phyloP scores from a whole-genome alignment of 805 yeast species.

The Millerago galiae region DNA sequence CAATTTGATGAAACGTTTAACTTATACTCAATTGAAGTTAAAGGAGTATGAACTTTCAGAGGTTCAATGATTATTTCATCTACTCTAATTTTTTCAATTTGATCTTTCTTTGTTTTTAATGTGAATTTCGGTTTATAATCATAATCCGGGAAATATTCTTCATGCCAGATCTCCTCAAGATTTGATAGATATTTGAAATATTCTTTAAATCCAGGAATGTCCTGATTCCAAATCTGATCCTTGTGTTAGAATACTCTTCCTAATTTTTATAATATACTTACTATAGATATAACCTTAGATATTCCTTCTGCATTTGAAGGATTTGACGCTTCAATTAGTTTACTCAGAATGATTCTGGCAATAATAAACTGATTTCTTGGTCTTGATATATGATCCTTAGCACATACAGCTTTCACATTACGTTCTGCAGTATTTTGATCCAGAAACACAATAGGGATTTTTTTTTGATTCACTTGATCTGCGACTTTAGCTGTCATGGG shows the following conservation, averaged over 20 bases:
- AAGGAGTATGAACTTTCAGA: too few relatives aligned
- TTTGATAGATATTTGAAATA: constrained; percentile 12
- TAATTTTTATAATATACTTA: background rate
- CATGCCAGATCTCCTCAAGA: constrained; percentile 15
- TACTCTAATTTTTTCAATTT: background rate
- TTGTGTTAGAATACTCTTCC: background rate
- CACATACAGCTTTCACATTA: background rate
- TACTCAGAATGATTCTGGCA: constrained; percentile 9
- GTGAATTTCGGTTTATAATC: constrained; percentile 9
- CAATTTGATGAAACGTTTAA: background rate
- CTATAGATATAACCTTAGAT: constrained; percentile 12
- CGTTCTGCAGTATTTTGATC: background rate
- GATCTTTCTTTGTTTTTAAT: background rate
- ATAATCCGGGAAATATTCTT: constrained; percentile 11
- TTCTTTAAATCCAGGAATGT: background rate
- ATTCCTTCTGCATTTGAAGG: constrained; percentile 4
- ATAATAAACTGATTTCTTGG: constrained; percentile 20
- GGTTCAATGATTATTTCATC: too few relatives aligned
- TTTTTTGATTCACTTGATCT: background rate
- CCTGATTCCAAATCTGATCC: constrained; percentile 6
- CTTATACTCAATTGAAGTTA: too few relatives aligned
- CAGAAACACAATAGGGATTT: too few relatives aligned
- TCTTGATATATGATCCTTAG: constrained; percentile 4
- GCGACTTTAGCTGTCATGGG: background rate
- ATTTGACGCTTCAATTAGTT: background rate